Base-by-base conservation (phyloP, 2,329 filamentous ascomycete genomes). In the Pseudocercospora pini-densiflorae region DNA sequence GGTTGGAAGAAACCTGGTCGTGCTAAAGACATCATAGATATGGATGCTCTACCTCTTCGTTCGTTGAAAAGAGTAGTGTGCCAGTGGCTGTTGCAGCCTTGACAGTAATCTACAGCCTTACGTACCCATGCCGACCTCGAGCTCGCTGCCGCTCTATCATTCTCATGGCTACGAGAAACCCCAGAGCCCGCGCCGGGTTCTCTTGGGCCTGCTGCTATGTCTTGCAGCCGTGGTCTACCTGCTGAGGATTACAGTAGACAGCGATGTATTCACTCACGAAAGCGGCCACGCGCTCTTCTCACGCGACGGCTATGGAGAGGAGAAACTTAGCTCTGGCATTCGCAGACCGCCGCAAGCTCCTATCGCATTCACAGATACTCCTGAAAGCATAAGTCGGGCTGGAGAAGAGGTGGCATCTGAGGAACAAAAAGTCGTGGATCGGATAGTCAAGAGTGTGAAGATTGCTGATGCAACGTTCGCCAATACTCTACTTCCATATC, bases 401-500 rank as follows among this genome's bases (percentile, higher is more conserved):
- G 51, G 21, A n/a, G 51, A 29, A n/a, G 24, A 29, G 9, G 21
- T 19, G 16, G 51, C 24, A 19, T 21, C 23, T 21, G 51, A 31
- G n/a, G 58, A 61, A 33, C 45, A 49, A 27, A 8, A 24, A n/a
- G 23, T 49, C 5, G 58, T 61, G 40, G 58, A 47, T 9, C 36
- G n/a, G 31, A 47, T 61, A 29, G 19, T 49, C 23, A 36, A 45
- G 21, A 61, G 19, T 27, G 57, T 61, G 33, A 27, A 24, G 10
- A 16, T 9, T n/a, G 27, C 10, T 14, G 31, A 47, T 6, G 58
- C 58, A 14, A 51, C 8, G 6, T 61, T 61, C 24, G 36, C 45
- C 9, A 61, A 61, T 31, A 47, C 45, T 5, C 24, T 61, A 29
- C 58, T 61, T 14, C 58, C 58, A 29, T 61, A 61, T 49, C 40